Evolutionary conservation across 2,329 filamentous ascomycete species (phyloP), one percentile per base, ranked within the genome.

Genomic region (Myrmaecium sp.): DNA sequence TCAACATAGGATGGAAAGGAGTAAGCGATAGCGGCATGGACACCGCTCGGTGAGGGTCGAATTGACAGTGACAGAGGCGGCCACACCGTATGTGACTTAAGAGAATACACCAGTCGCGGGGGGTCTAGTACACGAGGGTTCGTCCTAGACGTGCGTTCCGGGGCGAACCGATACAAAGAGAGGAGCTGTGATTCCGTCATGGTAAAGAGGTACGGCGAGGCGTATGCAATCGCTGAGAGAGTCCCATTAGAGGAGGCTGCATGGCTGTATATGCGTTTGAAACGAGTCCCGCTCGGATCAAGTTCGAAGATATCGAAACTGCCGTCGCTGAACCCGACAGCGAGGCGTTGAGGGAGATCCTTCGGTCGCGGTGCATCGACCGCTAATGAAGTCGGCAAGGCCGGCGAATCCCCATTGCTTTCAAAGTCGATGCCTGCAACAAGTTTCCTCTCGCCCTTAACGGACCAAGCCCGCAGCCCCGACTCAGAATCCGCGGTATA

Each of bases 21-120:
- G 47, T 92, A 94, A 1, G 81, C 84, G 32, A 94, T 78, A 0
- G 80, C 83, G 2, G 81, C 77, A n/a, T 82, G 66, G 11, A 81
- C 67, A 7, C 66, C 67, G 3, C 58, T 55, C 1, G 66, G 47
- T 9, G 69, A 69, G 14, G 62, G 66, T n/a, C 83, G 70, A 19
- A 95, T 67, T 0, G 81, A 86, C n/a, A 93, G 55, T 0, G 82
- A 80, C 6, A 91, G 57, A 2, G 84, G 84, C 3, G 76, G 67
- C 42, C 74, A 70, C 2, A 78, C 76, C 3, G 75, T 84, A 41
- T 82, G 74, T 7, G 84, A 91, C 43, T 72, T 74, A 12, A 94
- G 63, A 1, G 79, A 86, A 5, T 78, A 75, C 16, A 94, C 55
- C 16, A 89, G 61, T 30, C 60, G 59, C 1, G 73, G 71, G 14